These are phyloP conservation scores for Chalciporus pseudorubinellus DNA, from an alignment of 768 basidiomycete species.

Conservation along the genomic window DNA sequence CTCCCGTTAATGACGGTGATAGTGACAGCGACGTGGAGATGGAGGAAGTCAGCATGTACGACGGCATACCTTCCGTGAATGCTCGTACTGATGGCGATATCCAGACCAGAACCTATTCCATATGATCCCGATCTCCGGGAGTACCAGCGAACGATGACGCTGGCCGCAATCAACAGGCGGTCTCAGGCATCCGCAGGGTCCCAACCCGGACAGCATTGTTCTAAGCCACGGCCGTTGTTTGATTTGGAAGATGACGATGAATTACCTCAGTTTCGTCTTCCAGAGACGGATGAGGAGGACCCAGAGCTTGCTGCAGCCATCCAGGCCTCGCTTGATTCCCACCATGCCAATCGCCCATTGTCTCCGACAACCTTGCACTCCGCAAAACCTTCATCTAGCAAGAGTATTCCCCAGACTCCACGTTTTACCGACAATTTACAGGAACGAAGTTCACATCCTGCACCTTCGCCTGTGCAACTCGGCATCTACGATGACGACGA, in stretches of 20 bases:
- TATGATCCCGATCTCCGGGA: slow-evolving; percentile 64
- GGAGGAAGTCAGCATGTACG: slow-evolving; percentile 79
- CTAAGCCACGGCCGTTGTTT: slow-evolving; percentile 49
- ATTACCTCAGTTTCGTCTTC: slow-evolving; percentile 16
- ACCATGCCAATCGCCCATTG: background rate
- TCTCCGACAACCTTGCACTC: background rate
- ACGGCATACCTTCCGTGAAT: background rate
- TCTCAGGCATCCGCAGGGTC: slow-evolving; percentile 31
- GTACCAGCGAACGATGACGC: slow-evolving; percentile 58
- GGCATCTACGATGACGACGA: slow-evolving; percentile 35
- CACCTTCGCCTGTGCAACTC: slow-evolving; percentile 1
- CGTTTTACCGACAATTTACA: slow-evolving; percentile 1
- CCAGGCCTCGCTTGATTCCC: slow-evolving; percentile 54
- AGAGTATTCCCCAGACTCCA: slow-evolving; percentile 1
- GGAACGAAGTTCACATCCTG: background rate
- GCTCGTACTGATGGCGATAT: slow-evolving; percentile 11
- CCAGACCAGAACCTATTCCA: slow-evolving; percentile 31
- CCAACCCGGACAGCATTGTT: slow-evolving; percentile 35
- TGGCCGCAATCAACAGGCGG: slow-evolving; percentile 56
- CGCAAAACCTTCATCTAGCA: slow-evolving; percentile 5
- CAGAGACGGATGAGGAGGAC: slow-evolving; percentile 47
- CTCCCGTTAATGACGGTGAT: slow-evolving; percentile 34
- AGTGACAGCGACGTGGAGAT: slow-evolving; percentile 65
- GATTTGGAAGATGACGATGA: slow-evolving; percentile 50
- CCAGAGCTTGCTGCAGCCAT: slow-evolving; percentile 57